phyloP scores from a whole-genome alignment of 1,284 basidiomycete genomes.

The Fomitopsis palustris region DNA sequence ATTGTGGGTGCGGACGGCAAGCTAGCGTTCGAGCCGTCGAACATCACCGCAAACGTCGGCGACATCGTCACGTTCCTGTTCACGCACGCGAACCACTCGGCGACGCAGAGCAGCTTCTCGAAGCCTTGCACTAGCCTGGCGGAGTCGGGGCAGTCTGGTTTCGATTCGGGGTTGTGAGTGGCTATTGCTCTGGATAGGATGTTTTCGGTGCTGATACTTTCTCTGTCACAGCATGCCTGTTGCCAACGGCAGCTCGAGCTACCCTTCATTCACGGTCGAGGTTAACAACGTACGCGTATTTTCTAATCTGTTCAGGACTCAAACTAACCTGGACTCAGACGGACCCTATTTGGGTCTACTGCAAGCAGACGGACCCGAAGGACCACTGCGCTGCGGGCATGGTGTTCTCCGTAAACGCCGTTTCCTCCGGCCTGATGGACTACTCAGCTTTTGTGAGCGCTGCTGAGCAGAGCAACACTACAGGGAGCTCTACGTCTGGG shows the following conservation, averaged over 20 bases:
- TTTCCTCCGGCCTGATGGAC: constrained; percentile 48
- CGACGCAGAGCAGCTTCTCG: constrained; percentile 56
- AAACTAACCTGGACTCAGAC: constrained; percentile 25
- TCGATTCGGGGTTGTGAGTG: constrained; percentile 60
- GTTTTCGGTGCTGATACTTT: constrained; percentile 6
- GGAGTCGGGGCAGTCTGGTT: constrained; percentile 46
- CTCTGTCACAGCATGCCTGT: constrained; percentile 42
- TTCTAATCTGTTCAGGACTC: not conserved
- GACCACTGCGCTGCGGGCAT: constrained; percentile 57
- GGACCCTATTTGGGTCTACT: constrained; percentile 59
- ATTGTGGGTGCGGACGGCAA: constrained; percentile 45
- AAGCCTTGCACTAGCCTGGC: constrained; percentile 49
- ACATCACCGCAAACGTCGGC: constrained; percentile 52
- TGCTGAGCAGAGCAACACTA: constrained; percentile 20
- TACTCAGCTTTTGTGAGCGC: constrained; percentile 53
- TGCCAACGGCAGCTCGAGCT: constrained; percentile 37
- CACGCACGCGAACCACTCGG: constrained; percentile 43
- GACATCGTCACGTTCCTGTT: constrained; percentile 66
- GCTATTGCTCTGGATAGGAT: too few relatives aligned
- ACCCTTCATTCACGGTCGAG: constrained; percentile 51
- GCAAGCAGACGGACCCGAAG: constrained; percentile 45
- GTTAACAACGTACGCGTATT: constrained; percentile 48
- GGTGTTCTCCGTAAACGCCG: constrained; percentile 64
- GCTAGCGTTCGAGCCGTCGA: constrained; percentile 49
- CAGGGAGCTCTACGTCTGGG: not conserved